Conservation (phyloP, 768 basidiomycete species). For the Termitomyces sp. region DNA sequence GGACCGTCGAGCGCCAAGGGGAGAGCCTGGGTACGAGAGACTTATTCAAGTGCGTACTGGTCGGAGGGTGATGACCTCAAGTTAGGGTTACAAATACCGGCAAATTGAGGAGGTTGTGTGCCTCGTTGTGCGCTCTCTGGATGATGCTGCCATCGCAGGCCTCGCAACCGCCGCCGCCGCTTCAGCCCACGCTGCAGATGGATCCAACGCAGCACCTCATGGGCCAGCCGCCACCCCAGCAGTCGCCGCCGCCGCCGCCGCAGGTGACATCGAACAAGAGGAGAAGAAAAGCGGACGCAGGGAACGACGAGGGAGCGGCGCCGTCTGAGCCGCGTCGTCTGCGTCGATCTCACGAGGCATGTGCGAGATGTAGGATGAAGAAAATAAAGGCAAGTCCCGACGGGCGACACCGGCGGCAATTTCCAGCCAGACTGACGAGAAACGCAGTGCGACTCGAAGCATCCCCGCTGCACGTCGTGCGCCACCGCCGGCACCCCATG, state of each 20-base stretch:
- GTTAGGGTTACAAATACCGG: constrained; percentile 26
- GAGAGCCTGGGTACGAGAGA: too few species aligned
- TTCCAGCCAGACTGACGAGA: constrained; percentile 42
- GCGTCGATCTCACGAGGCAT: constrained; percentile 86
- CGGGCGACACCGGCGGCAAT: constrained; percentile 79
- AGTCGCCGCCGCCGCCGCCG: constrained; percentile 17
- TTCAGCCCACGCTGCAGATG: constrained; percentile 65
- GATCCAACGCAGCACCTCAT: constrained; percentile 52
- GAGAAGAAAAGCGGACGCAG: constrained; percentile 51
- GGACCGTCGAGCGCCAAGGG: too few species aligned
- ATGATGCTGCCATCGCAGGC: constrained; percentile 30
- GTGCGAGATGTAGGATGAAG: constrained; percentile 90
- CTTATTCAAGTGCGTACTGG: constrained; percentile 1
- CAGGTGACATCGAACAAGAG: constrained; percentile 37
- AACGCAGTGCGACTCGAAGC: constrained; percentile 84
- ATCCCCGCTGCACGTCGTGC: constrained; percentile 83
- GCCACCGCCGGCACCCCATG: constrained; percentile 73
- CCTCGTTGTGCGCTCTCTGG: constrained; percentile 23
- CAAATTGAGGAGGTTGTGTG: constrained; percentile 29
- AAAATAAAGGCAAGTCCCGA: constrained; percentile 86
- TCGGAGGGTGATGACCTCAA: constrained; percentile 15
- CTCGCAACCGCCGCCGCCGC: constrained; percentile 36
- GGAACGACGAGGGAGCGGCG: constrained; percentile 46
- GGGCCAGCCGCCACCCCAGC: constrained; percentile 34
- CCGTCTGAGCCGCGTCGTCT: constrained; percentile 74